Evolutionary conservation across 108 stramenopile species (phyloP).

Genomic region (Skeletonema potamos): DNA sequence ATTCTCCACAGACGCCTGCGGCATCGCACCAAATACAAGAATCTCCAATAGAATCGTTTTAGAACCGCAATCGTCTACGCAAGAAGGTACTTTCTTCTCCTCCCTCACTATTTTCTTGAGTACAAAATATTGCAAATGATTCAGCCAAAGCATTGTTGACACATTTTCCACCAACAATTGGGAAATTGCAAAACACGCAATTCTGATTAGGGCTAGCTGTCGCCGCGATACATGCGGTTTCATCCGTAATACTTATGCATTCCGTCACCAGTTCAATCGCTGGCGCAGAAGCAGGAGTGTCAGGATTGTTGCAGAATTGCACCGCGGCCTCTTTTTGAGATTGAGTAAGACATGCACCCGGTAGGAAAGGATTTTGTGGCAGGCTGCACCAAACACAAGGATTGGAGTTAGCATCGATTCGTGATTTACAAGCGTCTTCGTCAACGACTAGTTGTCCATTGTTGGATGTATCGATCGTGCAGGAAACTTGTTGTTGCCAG

Average conservation of each 20-base stretch:
- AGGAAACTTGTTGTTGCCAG: background rate
- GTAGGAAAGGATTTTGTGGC: conserved; percentile 1
- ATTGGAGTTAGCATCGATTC: conserved; percentile 11
- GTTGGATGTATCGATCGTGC: background rate
- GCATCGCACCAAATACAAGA: conserved; percentile 43
- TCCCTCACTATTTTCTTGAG: background rate
- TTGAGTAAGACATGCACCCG: conserved; percentile 26
- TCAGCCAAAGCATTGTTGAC: conserved; percentile 19
- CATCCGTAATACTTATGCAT: conserved; percentile 14
- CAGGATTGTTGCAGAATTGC: conserved; percentile 18
- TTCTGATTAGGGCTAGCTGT: conserved; percentile 1
- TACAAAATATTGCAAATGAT: conserved; percentile 18
- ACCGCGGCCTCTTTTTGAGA: conserved; percentile 14
- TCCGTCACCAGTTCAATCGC: conserved; percentile 2
- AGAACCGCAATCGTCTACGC: conserved; percentile 3
- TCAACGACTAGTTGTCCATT: conserved; percentile 19
- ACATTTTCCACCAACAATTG: conserved; percentile 36
- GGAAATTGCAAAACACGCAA: conserved; percentile 38
- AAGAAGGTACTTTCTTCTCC: background rate
- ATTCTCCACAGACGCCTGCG: conserved; percentile 35
- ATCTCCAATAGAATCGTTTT: conserved; percentile 26
- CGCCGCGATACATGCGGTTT: conserved; percentile 15
- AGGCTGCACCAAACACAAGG: conserved; percentile 44
- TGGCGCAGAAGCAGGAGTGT: background rate
- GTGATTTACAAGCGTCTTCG: conserved; percentile 14